Evolutionary conservation across 2,329 filamentous ascomycete genomes (phyloP), one percentile per base, ranked within the genome.

Genomic region (Helotiales sp.): DNA sequence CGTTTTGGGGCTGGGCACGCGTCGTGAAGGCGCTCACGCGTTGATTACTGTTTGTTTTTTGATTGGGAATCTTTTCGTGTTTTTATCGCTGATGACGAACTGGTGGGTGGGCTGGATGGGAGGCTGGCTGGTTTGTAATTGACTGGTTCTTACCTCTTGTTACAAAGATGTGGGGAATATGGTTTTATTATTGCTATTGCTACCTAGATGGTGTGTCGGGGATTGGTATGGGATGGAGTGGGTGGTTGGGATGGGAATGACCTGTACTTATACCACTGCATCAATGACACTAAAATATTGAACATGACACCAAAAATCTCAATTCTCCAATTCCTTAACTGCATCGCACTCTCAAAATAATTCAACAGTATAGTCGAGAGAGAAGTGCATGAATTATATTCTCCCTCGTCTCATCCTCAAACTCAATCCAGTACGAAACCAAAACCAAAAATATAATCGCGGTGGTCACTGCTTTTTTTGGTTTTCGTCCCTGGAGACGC

Each of bases 241-340:
- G 46, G 27, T 22, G 27, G 50, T 38, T 53, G 49, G 44, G 30
- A 52, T 12, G 44, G 51, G 47, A 40, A 52, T 44, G 40, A 38
- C 51, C 53, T 64, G 62, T 64, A 64, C 55, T 64, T 63, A 62
- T 63, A 64, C 59, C 61, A 59, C 58, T 59, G 44, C 52, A 60
- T 56, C 19, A 63, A 63, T 61, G 52, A 61, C 51, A 55, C 47
- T 24, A 38, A 61, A 58, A 61, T 29, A 42, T 31, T 51, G 24
- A 54, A 51, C 30, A 36, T 25, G 2, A 44, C 19, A 12, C n/a
- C n/a, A n/a, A n/a, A n/a, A n/a, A n/a, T n/a, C n/a, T n/a, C n/a
- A n/a, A n/a, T n/a, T n/a, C n/a, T n/a, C n/a, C n/a, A n/a, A n/a
- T n/a, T n/a, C n/a, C n/a, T n/a, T n/a, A n/a, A n/a, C n/a, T n/a